Evolutionary conservation across 2,329 filamentous ascomycete genomes (phyloP), one percentile per base, ranked within the genome.

Genomic region (Epichloe baconii): DNA sequence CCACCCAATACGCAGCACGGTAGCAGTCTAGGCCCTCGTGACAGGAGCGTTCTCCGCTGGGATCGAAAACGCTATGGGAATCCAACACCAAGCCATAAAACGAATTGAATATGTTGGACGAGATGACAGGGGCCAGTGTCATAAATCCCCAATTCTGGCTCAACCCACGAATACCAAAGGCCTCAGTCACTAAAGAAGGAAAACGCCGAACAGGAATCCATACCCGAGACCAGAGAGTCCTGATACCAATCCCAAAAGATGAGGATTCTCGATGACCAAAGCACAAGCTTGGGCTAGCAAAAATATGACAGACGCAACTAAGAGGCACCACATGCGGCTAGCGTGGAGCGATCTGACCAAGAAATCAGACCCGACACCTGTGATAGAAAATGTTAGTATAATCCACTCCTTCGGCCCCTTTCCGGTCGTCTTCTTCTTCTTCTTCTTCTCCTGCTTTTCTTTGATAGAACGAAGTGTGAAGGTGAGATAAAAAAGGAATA

Each of bases 111-210:
- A 95, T 67, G 60, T 97, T 95, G 47, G 88, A 90, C 8, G 84
- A 89, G 31, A 95, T 68, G 3, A 95, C 88, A 0, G 91, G 90
- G 3, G 88, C 85, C 46, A 96, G 73, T 0, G 88, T 96, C 82
- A 98, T 94, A 59, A 86, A 85, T 14, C 93, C 93, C 91, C 93
- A 98, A 62, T 97, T 98, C 63, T 95, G 88, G 51, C 85, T 89
- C 45, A 98, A 74, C 1, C 90, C 91, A 54, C 84, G 78, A 26
- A 96, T 85, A 7, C 93, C 93, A 64, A 98, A 98, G 0, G 85
- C 84, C 64, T 97, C 90, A 6, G 90, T 88, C 10, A 87, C 79
- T 17, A 97, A 81, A 12, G 89, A 90, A 0, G 93, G 66, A 87
- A 95, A 19, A 95, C 90, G 36, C 93, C 93, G 58, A 97, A 97